Conservation (phyloP, 1,284 basidiomycete genomes). For the Irpex sp. region DNA sequence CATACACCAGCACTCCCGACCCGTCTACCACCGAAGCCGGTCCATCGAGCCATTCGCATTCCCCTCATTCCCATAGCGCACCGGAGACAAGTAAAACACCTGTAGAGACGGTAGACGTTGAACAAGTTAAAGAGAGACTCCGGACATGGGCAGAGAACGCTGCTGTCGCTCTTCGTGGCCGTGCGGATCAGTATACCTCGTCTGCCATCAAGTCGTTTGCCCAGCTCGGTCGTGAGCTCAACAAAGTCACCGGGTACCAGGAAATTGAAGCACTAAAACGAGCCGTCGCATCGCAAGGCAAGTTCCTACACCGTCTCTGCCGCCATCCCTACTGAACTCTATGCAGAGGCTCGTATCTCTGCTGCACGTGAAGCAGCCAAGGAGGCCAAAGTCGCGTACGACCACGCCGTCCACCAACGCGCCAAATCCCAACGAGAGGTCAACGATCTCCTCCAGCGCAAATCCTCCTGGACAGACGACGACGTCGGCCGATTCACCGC, state of each 20-base stretch:
- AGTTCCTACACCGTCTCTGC: conserved; percentile 22
- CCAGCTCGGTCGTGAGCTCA: conserved; percentile 74
- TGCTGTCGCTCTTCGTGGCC: conserved; percentile 44
- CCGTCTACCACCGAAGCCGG: not conserved
- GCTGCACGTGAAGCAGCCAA: conserved; percentile 56
- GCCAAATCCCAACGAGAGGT: conserved; percentile 84
- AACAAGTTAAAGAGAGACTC: conserved; percentile 27
- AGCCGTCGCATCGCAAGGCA: conserved; percentile 80
- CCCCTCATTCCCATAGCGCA: not conserved
- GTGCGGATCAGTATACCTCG: conserved; percentile 55
- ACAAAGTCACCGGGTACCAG: conserved; percentile 86
- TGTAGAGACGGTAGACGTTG: not conserved
- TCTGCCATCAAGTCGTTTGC: conserved; percentile 58
- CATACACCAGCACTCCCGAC: not conserved
- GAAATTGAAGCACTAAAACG: conserved; percentile 83
- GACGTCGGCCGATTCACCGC: conserved; percentile 84
- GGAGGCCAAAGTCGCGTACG: conserved; percentile 71
- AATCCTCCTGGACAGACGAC: conserved; percentile 79
- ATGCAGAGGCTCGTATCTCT: conserved; percentile 60
- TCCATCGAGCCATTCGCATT: not conserved
- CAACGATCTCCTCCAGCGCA: conserved; percentile 88
- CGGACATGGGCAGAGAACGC: conserved; percentile 49
- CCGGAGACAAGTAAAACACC: not conserved
- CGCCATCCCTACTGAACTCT: not conserved
- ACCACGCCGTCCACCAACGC: conserved; percentile 69